Conservation (phyloP, 2,329 filamentous ascomycete genomes). For the Cytospora paraplurivora region DNA sequence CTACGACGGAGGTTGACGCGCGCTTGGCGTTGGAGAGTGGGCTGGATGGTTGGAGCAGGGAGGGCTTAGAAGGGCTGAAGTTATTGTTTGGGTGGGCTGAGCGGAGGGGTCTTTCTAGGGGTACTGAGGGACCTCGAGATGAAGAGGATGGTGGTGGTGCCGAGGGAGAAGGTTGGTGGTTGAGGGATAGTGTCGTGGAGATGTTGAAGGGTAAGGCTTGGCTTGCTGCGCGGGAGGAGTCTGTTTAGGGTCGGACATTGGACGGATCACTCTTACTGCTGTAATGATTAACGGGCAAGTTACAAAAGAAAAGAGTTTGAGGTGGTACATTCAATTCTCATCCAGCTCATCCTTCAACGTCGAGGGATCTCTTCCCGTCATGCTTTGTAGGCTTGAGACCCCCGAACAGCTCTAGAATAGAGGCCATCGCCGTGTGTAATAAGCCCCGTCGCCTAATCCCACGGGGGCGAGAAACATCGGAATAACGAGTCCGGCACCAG, state of each 20-base stretch:
- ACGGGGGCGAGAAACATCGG: too few relatives aligned
- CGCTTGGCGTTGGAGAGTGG: constrained; percentile 65
- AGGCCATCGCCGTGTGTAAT: too few relatives aligned
- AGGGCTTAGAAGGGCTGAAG: constrained; percentile 50
- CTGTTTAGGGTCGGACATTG: neutral
- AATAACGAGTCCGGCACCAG: too few relatives aligned
- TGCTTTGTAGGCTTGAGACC: too few relatives aligned
- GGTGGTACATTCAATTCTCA: too few relatives aligned
- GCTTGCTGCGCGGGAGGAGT: constrained; percentile 47
- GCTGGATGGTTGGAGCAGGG: constrained; percentile 44
- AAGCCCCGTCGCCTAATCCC: too few relatives aligned
- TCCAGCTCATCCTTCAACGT: too few relatives aligned
- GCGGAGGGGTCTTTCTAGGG: constrained; percentile 41
- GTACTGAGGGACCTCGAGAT: constrained; percentile 13
- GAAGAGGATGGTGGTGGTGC: constrained; percentile 20
- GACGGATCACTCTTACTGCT: too few relatives aligned
- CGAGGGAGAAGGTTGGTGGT: constrained; percentile 52
- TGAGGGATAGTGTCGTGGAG: constrained; percentile 58
- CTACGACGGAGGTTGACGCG: constrained; percentile 63
- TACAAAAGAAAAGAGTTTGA: too few relatives aligned
- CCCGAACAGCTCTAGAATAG: too few relatives aligned
- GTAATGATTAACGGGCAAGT: too few relatives aligned
- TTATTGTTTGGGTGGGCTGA: constrained; percentile 61
- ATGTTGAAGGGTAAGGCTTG: constrained; percentile 57
- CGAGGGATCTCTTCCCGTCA: too few relatives aligned